Conservation (phyloP, 2,329 filamentous ascomycete genomes). For the Aplosporella prunicola region DNA sequence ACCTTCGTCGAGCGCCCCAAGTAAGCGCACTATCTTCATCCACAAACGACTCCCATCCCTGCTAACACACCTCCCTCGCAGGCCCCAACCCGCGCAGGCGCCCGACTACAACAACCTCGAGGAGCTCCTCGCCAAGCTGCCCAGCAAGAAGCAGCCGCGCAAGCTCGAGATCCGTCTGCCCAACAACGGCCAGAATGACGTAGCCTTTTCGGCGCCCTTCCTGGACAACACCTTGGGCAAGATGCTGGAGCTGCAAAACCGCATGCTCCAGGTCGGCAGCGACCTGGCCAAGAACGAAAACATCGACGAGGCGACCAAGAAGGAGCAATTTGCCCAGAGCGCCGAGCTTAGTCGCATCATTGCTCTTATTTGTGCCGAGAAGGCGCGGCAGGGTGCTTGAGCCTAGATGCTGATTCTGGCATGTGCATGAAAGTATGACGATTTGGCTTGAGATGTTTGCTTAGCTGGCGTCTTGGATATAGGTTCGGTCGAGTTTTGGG, state of each 20-base stretch:
- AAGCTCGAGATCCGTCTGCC: constrained; percentile 43
- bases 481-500: no score
- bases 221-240: constrained; percentile 44
- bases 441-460: no score
- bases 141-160: constrained; percentile 34
- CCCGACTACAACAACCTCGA: no score
- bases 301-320: constrained; percentile 38
- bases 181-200: constrained; percentile 26
- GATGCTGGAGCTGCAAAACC: constrained; percentile 40
- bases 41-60: no score
- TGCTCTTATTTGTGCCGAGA: constrained; percentile 43
- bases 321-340: constrained; percentile 41
- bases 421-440: no score
- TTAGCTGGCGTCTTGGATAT: no score
- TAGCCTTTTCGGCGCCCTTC: constrained; percentile 44
- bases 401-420: not conserved
- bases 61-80: not conserved
- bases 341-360: constrained; percentile 42
- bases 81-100: constrained; percentile 15
- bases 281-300: constrained; percentile 28
- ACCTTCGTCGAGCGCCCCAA: constrained; percentile 39
- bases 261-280: constrained; percentile 40
- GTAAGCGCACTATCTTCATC: no score
- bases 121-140: no score
- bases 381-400: constrained; percentile 38